Evolutionary conservation across 2,329 filamentous ascomycete genomes (phyloP).

Genomic region (Fusarium succisae): DNA sequence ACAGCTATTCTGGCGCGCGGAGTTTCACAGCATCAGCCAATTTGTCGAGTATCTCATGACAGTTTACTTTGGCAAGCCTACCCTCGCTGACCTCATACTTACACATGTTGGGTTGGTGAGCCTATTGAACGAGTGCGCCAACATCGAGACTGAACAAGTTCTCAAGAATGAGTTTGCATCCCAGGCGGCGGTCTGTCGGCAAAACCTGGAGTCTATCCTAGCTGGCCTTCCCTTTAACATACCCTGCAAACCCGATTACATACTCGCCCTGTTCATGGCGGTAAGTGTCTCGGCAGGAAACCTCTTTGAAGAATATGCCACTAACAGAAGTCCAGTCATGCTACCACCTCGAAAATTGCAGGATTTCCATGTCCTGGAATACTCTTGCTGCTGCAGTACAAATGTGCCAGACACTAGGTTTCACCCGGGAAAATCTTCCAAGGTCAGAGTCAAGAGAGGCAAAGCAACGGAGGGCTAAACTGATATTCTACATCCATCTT

Average conservation of each 20-base stretch:
- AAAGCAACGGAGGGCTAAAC: neutral
- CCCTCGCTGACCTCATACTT: neutral
- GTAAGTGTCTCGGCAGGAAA: neutral
- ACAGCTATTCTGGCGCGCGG: neutral
- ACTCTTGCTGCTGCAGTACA: neutral
- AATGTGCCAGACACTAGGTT: slow-evolving; percentile 1
- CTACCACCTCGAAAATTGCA: neutral
- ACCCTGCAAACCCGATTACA: neutral
- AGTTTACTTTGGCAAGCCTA: slow-evolving; percentile 12
- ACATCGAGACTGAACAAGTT: neutral
- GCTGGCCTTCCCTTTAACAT: neutral
- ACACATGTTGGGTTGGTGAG: neutral
- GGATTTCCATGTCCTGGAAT: slow-evolving; percentile 5
- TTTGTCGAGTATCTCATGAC: slow-evolving; percentile 21
- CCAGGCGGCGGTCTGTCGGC: neutral
- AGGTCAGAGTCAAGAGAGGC: neutral
- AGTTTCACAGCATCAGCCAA: neutral
- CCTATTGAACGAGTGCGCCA: neutral
- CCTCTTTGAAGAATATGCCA: rapidly evolving
- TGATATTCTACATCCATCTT: neutral
- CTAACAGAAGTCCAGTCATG: neutral
- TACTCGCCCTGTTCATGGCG: neutral
- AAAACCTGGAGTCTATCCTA: neutral
- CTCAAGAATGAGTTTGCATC: neutral
- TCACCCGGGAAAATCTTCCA: neutral